Conservation (phyloP, 495 filamentous ascomycete species). For the Hypoxylon fragiforme region DNA sequence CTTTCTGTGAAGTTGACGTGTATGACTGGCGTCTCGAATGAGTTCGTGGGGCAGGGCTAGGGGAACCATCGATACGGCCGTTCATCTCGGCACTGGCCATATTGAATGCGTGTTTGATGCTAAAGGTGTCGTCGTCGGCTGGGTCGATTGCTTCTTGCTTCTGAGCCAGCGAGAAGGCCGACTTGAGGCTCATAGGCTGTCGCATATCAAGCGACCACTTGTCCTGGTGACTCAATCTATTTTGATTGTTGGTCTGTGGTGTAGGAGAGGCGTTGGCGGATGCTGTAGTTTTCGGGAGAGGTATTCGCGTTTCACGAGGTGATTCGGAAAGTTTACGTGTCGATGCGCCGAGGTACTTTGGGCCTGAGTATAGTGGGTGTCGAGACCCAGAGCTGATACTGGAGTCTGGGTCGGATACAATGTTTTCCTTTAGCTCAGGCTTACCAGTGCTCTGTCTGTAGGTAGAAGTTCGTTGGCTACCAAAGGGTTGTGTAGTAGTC, state of each 20-base stretch:
- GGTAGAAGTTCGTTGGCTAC: slow-evolving; percentile 10
- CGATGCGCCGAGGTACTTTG: slow-evolving; percentile 22
- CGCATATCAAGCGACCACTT: slow-evolving; percentile 37
- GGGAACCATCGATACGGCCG: slow-evolving; percentile 46
- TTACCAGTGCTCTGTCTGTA: slow-evolving; percentile 11
- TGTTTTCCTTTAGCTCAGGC: slow-evolving; percentile 32
- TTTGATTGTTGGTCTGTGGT: slow-evolving; percentile 3
- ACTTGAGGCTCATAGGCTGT: slow-evolving; percentile 41
- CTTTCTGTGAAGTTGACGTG: slow-evolving; percentile 26
- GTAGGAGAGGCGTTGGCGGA: slow-evolving; percentile 5
- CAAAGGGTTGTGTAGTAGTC: slow-evolving; percentile 26
- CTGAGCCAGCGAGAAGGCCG: slow-evolving; percentile 48
- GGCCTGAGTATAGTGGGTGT: slow-evolving; percentile 19
- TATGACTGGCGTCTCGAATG: slow-evolving; percentile 36
- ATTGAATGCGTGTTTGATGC: slow-evolving; percentile 32
- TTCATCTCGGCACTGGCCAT: slow-evolving; percentile 36
- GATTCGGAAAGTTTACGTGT: slow-evolving; percentile 27
- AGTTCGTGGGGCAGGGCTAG: slow-evolving; percentile 51
- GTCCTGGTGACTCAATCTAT: slow-evolving; percentile 5
- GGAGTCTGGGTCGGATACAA: slow-evolving; percentile 26
- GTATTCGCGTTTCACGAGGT: slow-evolving; percentile 44
- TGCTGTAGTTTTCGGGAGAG: slow-evolving; percentile 36
- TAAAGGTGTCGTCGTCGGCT: slow-evolving; percentile 28
- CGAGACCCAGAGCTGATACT: slow-evolving; percentile 18
- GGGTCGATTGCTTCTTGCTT: slow-evolving; percentile 41